A percentile compares a stretch with the other conserved stretches of the same genome.
Evolutionary conservation across 805 yeast species (phyloP).

Genomic region (Candida nemodendra): DNA sequence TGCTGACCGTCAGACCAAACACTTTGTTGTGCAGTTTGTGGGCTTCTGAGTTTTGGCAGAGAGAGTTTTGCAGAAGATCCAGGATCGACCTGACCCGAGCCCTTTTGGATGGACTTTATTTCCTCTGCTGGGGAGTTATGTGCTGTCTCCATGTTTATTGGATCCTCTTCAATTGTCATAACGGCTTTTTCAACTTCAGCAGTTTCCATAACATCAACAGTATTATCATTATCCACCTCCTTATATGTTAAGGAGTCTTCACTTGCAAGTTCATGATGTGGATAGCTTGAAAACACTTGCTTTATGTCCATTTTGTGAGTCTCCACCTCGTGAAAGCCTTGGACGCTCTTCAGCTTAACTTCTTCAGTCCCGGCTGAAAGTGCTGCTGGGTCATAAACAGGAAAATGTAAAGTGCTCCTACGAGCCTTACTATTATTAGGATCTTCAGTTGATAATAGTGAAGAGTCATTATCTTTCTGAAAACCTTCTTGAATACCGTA

Average conservation of each 20-base stretch:
- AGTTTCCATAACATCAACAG: not conserved
- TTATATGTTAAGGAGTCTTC: no score
- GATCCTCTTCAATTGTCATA: not conserved
- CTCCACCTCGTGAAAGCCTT: conserved; percentile 4
- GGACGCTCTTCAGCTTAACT: conserved; percentile 10
- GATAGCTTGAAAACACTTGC: conserved; percentile 14
- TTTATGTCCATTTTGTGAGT: not conserved
- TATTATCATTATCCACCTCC: not conserved
- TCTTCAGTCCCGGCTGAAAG: conserved; percentile 1
- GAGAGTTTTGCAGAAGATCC: conserved; percentile 9
- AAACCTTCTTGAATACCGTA: not conserved
- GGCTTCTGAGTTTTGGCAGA: conserved; percentile 18
- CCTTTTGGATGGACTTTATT: not conserved
- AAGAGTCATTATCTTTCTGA: not conserved
- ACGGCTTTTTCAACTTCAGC: no score
- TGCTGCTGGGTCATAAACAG: conserved; percentile 4
- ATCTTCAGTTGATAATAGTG: not conserved
- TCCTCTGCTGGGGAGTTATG: not conserved
- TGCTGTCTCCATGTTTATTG: not conserved
- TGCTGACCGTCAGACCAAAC: conserved; percentile 25
- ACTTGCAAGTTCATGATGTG: no score
- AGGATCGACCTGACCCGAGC: conserved; percentile 4
- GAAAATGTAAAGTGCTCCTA: conserved; percentile 20
- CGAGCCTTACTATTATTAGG: conserved; percentile 2
- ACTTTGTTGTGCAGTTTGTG: conserved; percentile 13